phyloP scores from a whole-genome alignment of 2,329 filamentous ascomycete species.

The Apiospora malaysiana region DNA sequence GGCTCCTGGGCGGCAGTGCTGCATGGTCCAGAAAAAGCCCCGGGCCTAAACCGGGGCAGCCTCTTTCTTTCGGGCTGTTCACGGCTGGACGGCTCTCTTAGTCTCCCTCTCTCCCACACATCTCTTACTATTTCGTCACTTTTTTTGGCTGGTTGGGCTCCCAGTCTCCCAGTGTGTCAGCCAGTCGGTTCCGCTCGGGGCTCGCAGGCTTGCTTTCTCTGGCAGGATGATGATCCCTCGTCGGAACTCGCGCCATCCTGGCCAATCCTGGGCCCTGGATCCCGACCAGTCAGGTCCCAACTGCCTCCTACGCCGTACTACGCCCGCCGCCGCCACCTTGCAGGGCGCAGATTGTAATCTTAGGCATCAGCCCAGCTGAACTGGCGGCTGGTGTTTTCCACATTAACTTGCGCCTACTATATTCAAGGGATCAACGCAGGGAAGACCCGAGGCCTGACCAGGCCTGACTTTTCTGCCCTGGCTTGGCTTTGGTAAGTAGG shows the following conservation, averaged over 20 bases:
- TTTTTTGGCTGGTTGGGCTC: not conserved
- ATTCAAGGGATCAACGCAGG: constrained; percentile 13
- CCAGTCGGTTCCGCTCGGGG: not conserved
- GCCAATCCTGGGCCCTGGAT: not conserved
- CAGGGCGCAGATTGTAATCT: constrained; percentile 16
- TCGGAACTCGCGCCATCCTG: constrained; percentile 3
- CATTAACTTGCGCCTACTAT: not conserved
- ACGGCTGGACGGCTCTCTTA: too few species aligned
- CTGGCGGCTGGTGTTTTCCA: not conserved
- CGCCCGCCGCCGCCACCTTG: not conserved
- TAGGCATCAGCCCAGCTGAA: constrained; percentile 13
- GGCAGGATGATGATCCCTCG: not conserved
- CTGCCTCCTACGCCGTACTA: not conserved
- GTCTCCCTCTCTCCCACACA: not conserved
- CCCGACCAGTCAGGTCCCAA: constrained; percentile 10
- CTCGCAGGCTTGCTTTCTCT: not conserved
- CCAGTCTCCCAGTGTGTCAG: too few species aligned
- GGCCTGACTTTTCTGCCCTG: not conserved
- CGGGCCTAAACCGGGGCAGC: not conserved
- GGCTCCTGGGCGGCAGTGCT: not conserved
- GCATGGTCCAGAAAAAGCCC: constrained; percentile 1
- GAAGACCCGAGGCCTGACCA: not conserved
- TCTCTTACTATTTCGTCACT: constrained; percentile 6
- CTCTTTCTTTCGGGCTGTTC: not conserved
- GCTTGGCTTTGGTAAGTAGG: not conserved